Evolutionary conservation across 176 grass and related monocot species (phyloP).

Genomic region (Alloteropsis semialata): DNA sequence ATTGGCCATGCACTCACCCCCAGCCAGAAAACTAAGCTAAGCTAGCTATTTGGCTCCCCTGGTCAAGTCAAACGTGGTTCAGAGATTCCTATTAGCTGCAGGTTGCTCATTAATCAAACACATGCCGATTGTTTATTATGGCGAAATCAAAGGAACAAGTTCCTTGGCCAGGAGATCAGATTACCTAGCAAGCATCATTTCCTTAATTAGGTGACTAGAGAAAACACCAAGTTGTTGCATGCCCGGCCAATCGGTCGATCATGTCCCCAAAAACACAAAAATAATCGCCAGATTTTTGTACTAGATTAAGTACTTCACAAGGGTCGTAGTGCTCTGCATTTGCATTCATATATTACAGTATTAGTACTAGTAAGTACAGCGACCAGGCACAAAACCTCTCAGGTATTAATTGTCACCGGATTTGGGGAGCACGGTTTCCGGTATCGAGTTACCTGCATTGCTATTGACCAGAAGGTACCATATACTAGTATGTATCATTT

Average conservation of each 20-base stretch:
- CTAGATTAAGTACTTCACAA: background rate
- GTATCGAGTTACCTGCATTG: background rate
- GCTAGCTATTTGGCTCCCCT: background rate
- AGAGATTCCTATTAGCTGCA: background rate
- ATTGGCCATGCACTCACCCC: background rate
- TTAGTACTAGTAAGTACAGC: background rate
- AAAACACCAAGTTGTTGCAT: background rate
- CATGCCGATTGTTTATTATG: slow-evolving; percentile 13
- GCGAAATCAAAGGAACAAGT: background rate
- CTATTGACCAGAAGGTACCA: background rate
- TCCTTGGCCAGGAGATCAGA: slow-evolving; percentile 23
- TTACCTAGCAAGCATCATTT: background rate
- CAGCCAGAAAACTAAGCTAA: background rate
- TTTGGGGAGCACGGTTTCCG: background rate
- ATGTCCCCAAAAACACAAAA: background rate
- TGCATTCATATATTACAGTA: background rate
- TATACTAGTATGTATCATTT: too few relatives aligned
- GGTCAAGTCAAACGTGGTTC: background rate
- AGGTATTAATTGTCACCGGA: background rate
- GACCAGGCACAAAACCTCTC: slow-evolving; percentile 9
- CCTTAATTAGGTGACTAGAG: background rate
- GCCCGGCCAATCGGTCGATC: background rate
- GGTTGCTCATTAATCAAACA: slow-evolving; percentile 15
- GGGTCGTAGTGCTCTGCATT: slow-evolving; percentile 5
- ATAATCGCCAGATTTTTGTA: background rate